Evolutionary conservation across 2,329 filamentous ascomycete genomes (phyloP), one percentile per base, ranked within the genome.

Genomic region (Cercospora sesami): DNA sequence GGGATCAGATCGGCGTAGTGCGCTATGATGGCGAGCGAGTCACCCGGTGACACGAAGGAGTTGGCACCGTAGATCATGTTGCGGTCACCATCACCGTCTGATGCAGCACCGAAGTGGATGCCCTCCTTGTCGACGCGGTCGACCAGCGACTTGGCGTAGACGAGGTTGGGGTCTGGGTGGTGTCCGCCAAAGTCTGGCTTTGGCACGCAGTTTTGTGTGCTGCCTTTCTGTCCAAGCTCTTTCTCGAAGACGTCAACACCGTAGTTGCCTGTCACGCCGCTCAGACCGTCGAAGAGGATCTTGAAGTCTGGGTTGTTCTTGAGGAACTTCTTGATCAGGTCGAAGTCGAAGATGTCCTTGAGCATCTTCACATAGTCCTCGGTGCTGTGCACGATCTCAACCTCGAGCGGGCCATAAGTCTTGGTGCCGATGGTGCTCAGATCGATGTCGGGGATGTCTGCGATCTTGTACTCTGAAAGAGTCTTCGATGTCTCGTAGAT

Each of bases 31-130:
- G 95, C 95, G 76, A 99, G 86, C 77, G 93, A 97, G 85, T 99
- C 95, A 78, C 95, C 95, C 7, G 95, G 95, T 7, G 94, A 98
- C 70, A 99, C 95, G 78, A 99, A 99, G 55, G 91, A 89, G 77
- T 96, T 94, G 73, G 94, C 94, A 71, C 95, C 95, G 83, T 99
- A 99, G 79, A 99, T 99, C 95, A 99, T 99, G 89, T 99, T 99
- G 75, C 95, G 92, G 85, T 99, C 95, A 77, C 95, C 95, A 76
- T 99, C 95, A 75, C 95, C 95, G 75, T 99, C 95, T 72, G 92
- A 96, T 59, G 95, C 95, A 68, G 95, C 95, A 78, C 95, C 95
- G 76, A 99, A 99, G 78, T 96, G 95, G 72, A 99, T 93, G 68
- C 89, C 87, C 76, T 92, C 89, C 84, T 92, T 92, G 81, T 99